phyloP scores from a whole-genome alignment of 148 eudicot genomes.

The Rhododendron mucronatum region DNA sequence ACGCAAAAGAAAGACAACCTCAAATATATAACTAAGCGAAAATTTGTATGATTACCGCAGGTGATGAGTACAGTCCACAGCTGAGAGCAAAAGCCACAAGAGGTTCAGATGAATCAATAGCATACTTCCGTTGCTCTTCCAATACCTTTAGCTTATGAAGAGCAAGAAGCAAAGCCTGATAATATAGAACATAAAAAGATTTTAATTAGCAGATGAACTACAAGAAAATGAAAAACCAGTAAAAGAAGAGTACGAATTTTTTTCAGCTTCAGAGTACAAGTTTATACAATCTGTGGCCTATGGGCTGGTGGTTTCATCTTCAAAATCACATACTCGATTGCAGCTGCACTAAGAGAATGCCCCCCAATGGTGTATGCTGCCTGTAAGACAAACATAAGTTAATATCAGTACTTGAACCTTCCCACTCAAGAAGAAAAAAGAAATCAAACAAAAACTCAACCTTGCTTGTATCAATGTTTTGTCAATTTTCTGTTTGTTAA shows the following conservation, averaged over 20 bases:
- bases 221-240: not conserved
- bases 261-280: not conserved
- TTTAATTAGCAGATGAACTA: not conserved
- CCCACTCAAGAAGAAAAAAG: not conserved
- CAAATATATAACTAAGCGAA: not conserved
- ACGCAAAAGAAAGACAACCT: not conserved
- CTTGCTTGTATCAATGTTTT: not conserved
- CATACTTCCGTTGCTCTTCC: constrained; percentile 18
- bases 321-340: constrained; percentile 16
- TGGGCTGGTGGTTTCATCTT: constrained; percentile 23
- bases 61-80: constrained; percentile 17
- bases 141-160: constrained; percentile 14
- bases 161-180: constrained; percentile 19
- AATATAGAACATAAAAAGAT: not conserved
- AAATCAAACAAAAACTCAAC: not conserved
- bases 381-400: not conserved
- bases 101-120: constrained; percentile 13
- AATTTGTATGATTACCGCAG: constrained; percentile 4
- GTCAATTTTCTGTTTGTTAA: not conserved
- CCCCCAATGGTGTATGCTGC: constrained; percentile 20
- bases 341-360: constrained; percentile 20
- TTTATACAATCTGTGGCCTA: constrained; percentile 18
- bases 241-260: not conserved
- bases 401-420: not conserved
- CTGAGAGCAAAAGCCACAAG: constrained; percentile 21